Evolutionary conservation across 1,284 basidiomycete genomes (phyloP).

Genomic region (Mycena sp.): DNA sequence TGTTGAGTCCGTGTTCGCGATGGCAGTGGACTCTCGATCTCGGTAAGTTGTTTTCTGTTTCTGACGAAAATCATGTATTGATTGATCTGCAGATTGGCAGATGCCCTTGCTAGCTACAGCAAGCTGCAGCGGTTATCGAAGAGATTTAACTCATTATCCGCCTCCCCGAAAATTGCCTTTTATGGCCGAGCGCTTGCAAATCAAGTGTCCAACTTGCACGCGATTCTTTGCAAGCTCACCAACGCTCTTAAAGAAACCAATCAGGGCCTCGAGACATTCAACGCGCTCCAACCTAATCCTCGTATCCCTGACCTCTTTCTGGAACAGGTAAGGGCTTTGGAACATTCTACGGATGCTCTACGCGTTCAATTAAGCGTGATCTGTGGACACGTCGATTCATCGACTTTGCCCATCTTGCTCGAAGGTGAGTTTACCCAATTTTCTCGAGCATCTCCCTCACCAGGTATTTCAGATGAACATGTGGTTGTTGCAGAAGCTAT

Average conservation of each 20-base stretch:
- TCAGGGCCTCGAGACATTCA: constrained; percentile 45
- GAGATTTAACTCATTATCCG: constrained; percentile 42
- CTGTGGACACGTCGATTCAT: constrained; percentile 38
- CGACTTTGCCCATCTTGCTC: constrained; percentile 46
- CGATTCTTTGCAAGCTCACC: constrained; percentile 46
- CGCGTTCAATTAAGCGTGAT: constrained; percentile 25
- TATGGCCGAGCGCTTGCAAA: constrained; percentile 40
- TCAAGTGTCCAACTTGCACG: constrained; percentile 43
- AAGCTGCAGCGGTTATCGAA: constrained; percentile 37
- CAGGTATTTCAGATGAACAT: constrained; percentile 46
- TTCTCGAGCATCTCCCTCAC: background rate
- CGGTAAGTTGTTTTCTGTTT: constrained; percentile 46
- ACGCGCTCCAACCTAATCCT: constrained; percentile 41
- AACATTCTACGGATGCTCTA: constrained; percentile 33
- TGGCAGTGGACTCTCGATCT: constrained; percentile 64
- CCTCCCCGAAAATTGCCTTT: constrained; percentile 36
- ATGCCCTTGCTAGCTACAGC: constrained; percentile 35
- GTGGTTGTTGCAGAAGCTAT: constrained; percentile 36
- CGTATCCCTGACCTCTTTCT: constrained; percentile 40
- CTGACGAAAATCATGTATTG: background rate
- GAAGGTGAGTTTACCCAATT: constrained; percentile 39
- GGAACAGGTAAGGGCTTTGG: constrained; percentile 35
- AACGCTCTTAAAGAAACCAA: constrained; percentile 54
- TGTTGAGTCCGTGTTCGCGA: constrained; percentile 81
- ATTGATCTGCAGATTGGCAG: constrained; percentile 49